Evolutionary conservation across 2,329 filamentous ascomycete genomes (phyloP), one percentile per base, ranked within the genome.

Genomic region (Aspergillus clavatus): DNA sequence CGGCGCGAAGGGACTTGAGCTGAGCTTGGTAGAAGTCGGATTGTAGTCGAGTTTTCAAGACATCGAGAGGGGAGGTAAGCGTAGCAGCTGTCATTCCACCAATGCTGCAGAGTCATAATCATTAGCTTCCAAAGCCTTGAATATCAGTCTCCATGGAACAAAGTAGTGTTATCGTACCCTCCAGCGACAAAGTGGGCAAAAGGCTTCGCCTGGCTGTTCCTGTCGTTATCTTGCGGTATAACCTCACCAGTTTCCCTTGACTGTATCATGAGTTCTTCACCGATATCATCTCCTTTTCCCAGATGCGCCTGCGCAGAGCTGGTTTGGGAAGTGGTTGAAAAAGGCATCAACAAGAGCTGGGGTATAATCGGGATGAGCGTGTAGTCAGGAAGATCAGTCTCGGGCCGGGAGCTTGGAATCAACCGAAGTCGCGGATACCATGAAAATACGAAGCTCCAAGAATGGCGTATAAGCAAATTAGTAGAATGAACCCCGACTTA

Each of bases 21-120:
- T 95, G 87, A 7, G 83, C 77, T 66, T 95, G 88, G 75, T 96
- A 96, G 66, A 94, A 94, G 63, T 95, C 90, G 60, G 89, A 94
- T 67, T 97, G 91, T 3, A 97, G 76, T 27, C 91, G 83, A 8
- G 91, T 97, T 68, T 95, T 95, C 40, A 97, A 79, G 24, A 96
- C 90, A 63, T 96, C 91, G 48, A 97, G 84, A 18, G 91, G 91
- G 7, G 89, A 89, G 1, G 91, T 96, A n/a, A 96, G 71, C n/a
- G 87, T 84, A 19, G 91, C 87, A 8, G 91, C 85, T 14, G 88
- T 89, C 84, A 95, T 94, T 56, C 90, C 90, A 57, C 90, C 90
- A 42, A 88, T 72, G 33, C 90, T 95, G 55, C 26, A 52, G 35
- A 19, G 48, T 47, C 41, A 47, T n/a, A 53, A 47, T 33, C n/a